Conservation (phyloP, 164 flowering plant genomes). For the Chimonanthus praecox region DNA sequence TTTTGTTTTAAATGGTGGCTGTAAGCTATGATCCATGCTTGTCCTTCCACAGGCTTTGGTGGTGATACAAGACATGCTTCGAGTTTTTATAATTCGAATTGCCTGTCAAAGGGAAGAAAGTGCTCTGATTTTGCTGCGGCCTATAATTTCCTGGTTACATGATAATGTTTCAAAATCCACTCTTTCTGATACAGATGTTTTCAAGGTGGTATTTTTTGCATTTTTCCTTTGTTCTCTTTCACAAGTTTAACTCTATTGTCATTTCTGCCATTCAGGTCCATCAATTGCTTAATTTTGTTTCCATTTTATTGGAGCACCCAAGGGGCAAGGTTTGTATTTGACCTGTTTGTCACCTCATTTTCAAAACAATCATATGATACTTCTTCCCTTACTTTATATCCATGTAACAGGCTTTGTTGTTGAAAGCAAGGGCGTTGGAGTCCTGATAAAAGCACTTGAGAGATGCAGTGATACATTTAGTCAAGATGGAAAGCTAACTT, state of each 20-base stretch:
- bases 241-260: neutral
- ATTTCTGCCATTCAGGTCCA: constrained; percentile 42
- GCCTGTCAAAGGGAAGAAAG: constrained; percentile 53
- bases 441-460: constrained; percentile 48
- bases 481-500: constrained; percentile 35
- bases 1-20: neutral
- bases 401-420: constrained; percentile 43
- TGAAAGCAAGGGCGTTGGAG: constrained; percentile 47
- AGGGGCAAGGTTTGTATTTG: constrained; percentile 50
- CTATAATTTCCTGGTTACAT: constrained; percentile 55
- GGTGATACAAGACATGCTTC: constrained; percentile 88
- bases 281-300: constrained; percentile 64
- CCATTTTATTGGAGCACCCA: constrained; percentile 82
- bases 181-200: constrained; percentile 58
- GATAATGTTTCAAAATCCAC: constrained; percentile 36
- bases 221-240: neutral
- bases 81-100: constrained; percentile 72
- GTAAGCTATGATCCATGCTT: neutral
- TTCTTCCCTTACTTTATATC: constrained; percentile 6
- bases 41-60: constrained; percentile 53
- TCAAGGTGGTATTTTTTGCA: constrained; percentile 52
- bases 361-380: neutral
- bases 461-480: constrained; percentile 33
- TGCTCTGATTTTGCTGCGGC: constrained; percentile 60
- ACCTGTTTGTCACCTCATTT: neutral